These are phyloP conservation scores for Gracilaria gracilis DNA, from an alignment of 23 red algal species.

Conservation along the genomic window DNA sequence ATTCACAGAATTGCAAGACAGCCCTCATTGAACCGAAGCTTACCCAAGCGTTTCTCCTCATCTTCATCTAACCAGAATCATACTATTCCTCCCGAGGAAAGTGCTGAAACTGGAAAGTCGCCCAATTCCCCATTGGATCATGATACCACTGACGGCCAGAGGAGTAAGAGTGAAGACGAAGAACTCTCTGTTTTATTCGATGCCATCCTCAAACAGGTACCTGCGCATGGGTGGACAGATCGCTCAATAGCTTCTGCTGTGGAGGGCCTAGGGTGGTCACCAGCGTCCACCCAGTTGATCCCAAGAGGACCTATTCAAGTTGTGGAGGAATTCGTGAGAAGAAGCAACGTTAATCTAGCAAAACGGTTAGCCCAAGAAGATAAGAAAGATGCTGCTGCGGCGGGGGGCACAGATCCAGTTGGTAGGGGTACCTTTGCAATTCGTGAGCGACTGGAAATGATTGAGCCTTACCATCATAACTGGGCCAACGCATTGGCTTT, in stretches of 20 bases:
- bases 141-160: not conserved
- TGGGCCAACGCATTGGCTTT: constrained; percentile 59
- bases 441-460: constrained; percentile 50
- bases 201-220: constrained; percentile 42
- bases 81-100: not conserved
- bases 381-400: constrained; percentile 32
- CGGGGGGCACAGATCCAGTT: constrained; percentile 24
- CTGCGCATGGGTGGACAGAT: constrained; percentile 47
- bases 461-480: constrained; percentile 35
- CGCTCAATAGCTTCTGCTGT: constrained; percentile 47
- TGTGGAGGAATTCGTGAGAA: constrained; percentile 36
- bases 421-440: constrained; percentile 52
- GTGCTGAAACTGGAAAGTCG: too few species aligned
- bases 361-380: constrained; percentile 13
- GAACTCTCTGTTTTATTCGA: constrained; percentile 19
- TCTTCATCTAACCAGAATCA: not conserved
- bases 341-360: constrained; percentile 39
- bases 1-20: not conserved
- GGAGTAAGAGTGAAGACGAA: constrained; percentile 2
- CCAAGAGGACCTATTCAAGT: constrained; percentile 50
- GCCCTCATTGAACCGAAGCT: too few species aligned
- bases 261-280: constrained; percentile 56
- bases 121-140: not conserved
- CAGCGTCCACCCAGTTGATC: constrained; percentile 44
- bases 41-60: not conserved